phyloP scores from a whole-genome alignment of 768 basidiomycete genomes.

The Nevesoporus exiguus region DNA sequence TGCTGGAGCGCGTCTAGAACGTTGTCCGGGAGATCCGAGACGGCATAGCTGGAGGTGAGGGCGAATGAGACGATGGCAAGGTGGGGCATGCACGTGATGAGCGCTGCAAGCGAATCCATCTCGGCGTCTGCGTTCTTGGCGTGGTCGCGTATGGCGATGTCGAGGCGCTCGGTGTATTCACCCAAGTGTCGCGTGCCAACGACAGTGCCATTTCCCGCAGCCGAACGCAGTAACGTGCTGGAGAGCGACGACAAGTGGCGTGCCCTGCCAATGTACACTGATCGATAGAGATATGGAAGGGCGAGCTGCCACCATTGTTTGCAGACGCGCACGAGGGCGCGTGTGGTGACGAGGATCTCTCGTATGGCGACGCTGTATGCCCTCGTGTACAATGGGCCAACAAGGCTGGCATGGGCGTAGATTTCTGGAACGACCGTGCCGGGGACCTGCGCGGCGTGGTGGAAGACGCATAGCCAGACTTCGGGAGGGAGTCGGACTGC shows the following conservation, averaged over 20 bases:
- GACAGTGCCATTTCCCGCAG: conserved; percentile 9
- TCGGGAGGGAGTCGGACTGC: conserved; percentile 1
- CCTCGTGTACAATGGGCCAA: conserved; percentile 9
- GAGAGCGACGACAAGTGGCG: conserved; percentile 20
- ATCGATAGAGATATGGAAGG: conserved; percentile 20
- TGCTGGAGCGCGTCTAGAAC: conserved; percentile 16
- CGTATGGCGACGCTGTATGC: conserved; percentile 7
- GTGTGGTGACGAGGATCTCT: conserved; percentile 24
- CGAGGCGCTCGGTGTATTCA: conserved; percentile 23
- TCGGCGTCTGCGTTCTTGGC: not conserved
- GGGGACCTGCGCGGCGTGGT: conserved; percentile 19
- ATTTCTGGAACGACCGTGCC: conserved; percentile 23
- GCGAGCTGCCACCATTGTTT: conserved; percentile 29
- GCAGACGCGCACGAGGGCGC: conserved; percentile 28
- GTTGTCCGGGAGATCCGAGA: not conserved
- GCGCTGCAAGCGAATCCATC: conserved; percentile 1
- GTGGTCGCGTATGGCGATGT: conserved; percentile 23
- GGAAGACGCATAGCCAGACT: conserved; percentile 25
- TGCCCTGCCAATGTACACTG: conserved; percentile 20
- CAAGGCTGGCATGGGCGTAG: conserved; percentile 12
- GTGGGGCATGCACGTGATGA: conserved; percentile 17
- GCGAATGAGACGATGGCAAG: conserved; percentile 23
- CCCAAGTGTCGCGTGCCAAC: conserved; percentile 15
- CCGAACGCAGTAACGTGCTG: conserved; percentile 10
- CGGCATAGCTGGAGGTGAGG: not conserved